A percentile compares a stretch with the other conserved stretches of the same genome.
phyloP scores from a whole-genome alignment of 2,329 filamentous ascomycete genomes.

The Thelonectria olida region DNA sequence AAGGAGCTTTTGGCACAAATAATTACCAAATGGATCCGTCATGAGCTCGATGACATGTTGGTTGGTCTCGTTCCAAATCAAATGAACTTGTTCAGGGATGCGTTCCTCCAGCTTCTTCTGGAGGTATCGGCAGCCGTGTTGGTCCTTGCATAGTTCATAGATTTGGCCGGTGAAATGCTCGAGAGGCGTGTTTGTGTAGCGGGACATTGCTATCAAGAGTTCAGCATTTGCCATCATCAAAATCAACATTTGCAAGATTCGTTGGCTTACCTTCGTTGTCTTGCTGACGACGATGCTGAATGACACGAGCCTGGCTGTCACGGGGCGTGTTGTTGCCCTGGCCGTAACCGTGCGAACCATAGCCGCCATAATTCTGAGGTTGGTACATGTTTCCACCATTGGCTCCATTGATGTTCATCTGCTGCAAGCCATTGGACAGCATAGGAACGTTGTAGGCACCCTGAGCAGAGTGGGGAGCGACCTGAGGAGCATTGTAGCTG shows the following conservation, averaged over 20 bases:
- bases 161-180: constrained; percentile 85
- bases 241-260: neutral
- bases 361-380: constrained; percentile 66
- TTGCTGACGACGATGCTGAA: constrained; percentile 77
- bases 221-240: constrained; percentile 40
- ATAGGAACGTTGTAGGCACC: constrained; percentile 52
- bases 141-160: constrained; percentile 93
- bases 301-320: constrained; percentile 80
- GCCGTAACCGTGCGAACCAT: constrained; percentile 59
- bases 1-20: constrained; percentile 97
- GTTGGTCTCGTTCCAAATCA: constrained; percentile 95
- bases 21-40: constrained; percentile 99
- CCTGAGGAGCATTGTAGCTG: constrained; percentile 42
- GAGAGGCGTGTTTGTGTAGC: constrained; percentile 84
- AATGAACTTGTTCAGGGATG: constrained; percentile 82
- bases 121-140: constrained; percentile 95
- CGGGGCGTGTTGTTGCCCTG: constrained; percentile 64
- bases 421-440: constrained; percentile 74
- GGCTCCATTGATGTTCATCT: constrained; percentile 65
- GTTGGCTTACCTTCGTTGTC: constrained; percentile 71
- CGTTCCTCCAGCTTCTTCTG: constrained; percentile 97
- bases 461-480: constrained; percentile 39
- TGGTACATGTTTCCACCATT: constrained; percentile 59
- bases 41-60: constrained; percentile 96
- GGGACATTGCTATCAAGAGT: constrained; percentile 67